Base-by-base conservation (phyloP, 1,139 yeast genomes). In the Blastobotrys arbuscula region DNA sequence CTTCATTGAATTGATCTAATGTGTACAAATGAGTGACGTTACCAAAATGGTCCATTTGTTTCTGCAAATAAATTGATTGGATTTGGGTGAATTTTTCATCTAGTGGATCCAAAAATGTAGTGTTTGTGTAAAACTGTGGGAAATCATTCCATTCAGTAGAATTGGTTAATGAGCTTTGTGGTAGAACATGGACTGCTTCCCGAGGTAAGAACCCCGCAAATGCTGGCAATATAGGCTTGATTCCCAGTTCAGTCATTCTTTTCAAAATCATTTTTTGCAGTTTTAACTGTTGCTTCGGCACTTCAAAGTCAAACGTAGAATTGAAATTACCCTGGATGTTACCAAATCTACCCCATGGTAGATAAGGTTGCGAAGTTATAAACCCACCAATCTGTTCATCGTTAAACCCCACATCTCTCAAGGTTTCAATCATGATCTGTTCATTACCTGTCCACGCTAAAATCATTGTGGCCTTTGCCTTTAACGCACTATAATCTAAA, bases 261-360 rank as follows among this genome's bases (percentile, higher is more conserved):
- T 20, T 26, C 16, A 51, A 45, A 28, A 54, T 48, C 46, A 46
- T 31, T 39, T 51, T 47, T 24, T 48, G 51, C 16, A 54, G 45
- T 18, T 38, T 48, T 33, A 51, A 47, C 39, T 52, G 53, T 15
- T 44, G 40, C 37, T 45, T 47, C 8, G 48, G 48, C 12, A 47
- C 34, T 12, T 42, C 45, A 26, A 53, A 49, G 34, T 43, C 52
- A 36, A 41, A 40, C 26, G 40, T 30, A 4, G 46, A 50, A 34
- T 53, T 53, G 50, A 51, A 53, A 15, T 42, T 33, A 1, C 55
- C 57, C 39, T 54, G 56, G 45, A 54, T 52, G 36, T 54, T 54
- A 15, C 57, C 57, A 39, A 54, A 54, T 24, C 57, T 33, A 39
- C 53, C 53, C 57, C 57, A 54, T 13, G 57, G 57, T 34, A 47